Conservation (phyloP, 306 rosid species). For the Arachis hypogaea region DNA sequence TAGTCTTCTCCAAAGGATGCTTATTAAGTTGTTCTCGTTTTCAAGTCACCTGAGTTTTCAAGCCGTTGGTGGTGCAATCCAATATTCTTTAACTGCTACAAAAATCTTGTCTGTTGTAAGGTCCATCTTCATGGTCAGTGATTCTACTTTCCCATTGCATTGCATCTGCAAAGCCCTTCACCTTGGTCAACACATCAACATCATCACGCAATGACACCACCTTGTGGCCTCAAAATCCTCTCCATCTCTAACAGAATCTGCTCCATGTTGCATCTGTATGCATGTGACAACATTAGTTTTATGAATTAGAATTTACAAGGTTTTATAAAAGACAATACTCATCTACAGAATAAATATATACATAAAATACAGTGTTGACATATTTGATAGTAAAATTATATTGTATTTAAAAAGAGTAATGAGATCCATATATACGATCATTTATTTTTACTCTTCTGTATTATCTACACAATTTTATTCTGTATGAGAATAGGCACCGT, state of each 20-base stretch:
- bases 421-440: too few species aligned
- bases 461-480: too few species aligned
- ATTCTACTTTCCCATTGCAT: constrained; percentile 74
- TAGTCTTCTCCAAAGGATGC: neutral
- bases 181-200: constrained; percentile 70
- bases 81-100: constrained; percentile 68
- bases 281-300: neutral
- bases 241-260: constrained; percentile 89
- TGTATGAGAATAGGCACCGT: too few species aligned
- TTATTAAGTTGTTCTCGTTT: too few species aligned
- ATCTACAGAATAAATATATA: too few species aligned
- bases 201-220: constrained; percentile 80
- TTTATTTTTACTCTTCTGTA: too few species aligned
- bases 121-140: constrained; percentile 82
- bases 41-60: neutral
- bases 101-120: constrained; percentile 61
- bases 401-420: too few species aligned
- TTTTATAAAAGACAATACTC: too few species aligned
- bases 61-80: constrained; percentile 61
- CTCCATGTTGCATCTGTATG: constrained; percentile 71
- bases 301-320: neutral
- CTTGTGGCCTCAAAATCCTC: constrained; percentile 77
- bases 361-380: too few species aligned
- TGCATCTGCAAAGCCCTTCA: constrained; percentile 59
- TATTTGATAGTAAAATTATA: too few species aligned